phyloP scores from a whole-genome alignment of 2,329 filamentous ascomycete genomes.

The Trichophyton simii region DNA sequence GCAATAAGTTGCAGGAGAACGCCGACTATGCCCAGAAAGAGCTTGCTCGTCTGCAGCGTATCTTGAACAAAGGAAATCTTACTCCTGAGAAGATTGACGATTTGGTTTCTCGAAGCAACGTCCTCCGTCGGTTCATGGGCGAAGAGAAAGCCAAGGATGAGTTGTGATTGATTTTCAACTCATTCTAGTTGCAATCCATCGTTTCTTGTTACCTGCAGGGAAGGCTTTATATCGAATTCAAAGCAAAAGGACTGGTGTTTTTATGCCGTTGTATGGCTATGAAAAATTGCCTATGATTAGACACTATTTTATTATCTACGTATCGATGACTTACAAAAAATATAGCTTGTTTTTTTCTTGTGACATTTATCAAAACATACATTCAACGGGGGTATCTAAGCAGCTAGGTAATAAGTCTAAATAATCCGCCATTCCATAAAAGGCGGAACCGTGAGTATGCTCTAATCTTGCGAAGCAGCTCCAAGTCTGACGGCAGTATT shows the following conservation, averaged over 20 bases:
- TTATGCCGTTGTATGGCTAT: not conserved
- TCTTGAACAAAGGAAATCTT: conserved; percentile 76
- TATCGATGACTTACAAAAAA: not conserved
- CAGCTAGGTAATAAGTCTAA: not conserved
- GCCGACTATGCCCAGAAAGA: conserved; percentile 75
- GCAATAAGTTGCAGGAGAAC: conserved; percentile 70
- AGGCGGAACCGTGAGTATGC: not conserved
- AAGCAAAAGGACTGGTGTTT: not conserved
- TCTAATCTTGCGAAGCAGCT: too few species aligned
- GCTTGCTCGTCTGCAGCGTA: conserved; percentile 61
- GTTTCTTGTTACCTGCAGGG: too few species aligned
- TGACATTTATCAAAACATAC: not conserved
- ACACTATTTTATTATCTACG: not conserved
- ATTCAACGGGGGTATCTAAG: not conserved
- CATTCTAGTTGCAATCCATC: not conserved
- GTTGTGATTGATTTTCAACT: conserved; percentile 40
- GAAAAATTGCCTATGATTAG: not conserved
- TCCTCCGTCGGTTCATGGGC: conserved; percentile 63
- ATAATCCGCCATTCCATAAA: not conserved
- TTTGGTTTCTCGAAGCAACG: conserved; percentile 73
- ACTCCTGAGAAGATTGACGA: conserved; percentile 81
- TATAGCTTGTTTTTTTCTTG: too few species aligned
- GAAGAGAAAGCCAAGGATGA: conserved; percentile 49
- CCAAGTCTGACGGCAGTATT: too few species aligned
- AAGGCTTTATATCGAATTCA: too few species aligned